These are phyloP conservation scores for Calycina marina DNA, from an alignment of 2,329 filamentous ascomycete species.

Conservation along the genomic window DNA sequence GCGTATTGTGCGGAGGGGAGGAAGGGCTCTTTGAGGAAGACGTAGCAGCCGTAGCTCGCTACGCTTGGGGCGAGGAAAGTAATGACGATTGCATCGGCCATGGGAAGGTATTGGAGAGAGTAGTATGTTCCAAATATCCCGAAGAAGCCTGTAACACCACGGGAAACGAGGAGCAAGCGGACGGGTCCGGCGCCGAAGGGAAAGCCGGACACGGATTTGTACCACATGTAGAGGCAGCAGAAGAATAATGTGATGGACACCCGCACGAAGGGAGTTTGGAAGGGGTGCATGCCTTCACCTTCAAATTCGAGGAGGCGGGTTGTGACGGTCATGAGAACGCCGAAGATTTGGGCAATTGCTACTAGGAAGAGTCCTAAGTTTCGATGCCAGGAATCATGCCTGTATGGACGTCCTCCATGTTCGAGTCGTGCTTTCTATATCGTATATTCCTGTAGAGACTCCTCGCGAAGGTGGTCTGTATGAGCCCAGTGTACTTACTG, in stretches of 20 bases:
- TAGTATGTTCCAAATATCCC: conserved; percentile 55
- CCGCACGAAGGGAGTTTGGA: conserved; percentile 70
- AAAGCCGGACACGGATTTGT: conserved; percentile 48
- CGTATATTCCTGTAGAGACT: conserved; percentile 9
- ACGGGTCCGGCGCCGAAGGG: conserved; percentile 56
- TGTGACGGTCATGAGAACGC: conserved; percentile 71
- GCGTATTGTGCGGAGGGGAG: conserved; percentile 64
- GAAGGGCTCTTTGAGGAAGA: conserved; percentile 63
- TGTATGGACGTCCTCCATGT: conserved; percentile 9
- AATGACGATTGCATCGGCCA: conserved; percentile 80
- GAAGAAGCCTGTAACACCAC: conserved; percentile 60
- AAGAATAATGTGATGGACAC: conserved; percentile 60
- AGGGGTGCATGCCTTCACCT: conserved; percentile 60
- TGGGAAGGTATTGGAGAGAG: conserved; percentile 61
- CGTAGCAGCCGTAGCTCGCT: conserved; percentile 65
- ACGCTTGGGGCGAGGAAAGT: conserved; percentile 74
- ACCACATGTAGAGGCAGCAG: conserved; percentile 61
- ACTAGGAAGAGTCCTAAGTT: conserved; percentile 66
- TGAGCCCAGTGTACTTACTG: conserved; percentile 29
- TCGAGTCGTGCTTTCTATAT: conserved; percentile 1
- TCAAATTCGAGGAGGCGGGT: conserved; percentile 62
- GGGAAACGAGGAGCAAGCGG: conserved; percentile 48
- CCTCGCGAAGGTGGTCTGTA: conserved; percentile 11
- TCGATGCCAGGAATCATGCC: conserved; percentile 41
- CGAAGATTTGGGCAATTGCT: conserved; percentile 64